These are phyloP conservation scores for Fusarium sp. DNA, from an alignment of 2,329 filamentous ascomycete species.

Conservation along the genomic window DNA sequence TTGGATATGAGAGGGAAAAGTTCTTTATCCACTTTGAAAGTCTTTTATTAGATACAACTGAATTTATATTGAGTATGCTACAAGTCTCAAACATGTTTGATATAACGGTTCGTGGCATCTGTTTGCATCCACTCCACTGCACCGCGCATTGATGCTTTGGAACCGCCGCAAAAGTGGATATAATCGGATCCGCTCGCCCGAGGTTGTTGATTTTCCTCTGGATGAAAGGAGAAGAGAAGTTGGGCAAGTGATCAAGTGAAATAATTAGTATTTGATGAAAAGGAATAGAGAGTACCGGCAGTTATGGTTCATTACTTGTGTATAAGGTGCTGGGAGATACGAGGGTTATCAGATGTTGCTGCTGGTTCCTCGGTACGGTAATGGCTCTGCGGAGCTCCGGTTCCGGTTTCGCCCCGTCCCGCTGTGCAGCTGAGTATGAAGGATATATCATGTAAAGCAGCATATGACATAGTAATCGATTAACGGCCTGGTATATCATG, in stretches of 20 bases:
- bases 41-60: no score
- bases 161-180: constrained; percentile 35
- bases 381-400: constrained; percentile 21
- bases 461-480: no score
- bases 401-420: constrained; percentile 12
- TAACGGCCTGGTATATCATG: no score
- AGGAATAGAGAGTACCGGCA: accelerated
- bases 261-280: background rate
- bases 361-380: constrained; percentile 33
- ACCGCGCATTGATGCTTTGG: constrained; percentile 20
- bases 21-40: no score
- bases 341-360: constrained; percentile 27
- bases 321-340: constrained; percentile 6
- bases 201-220: constrained; percentile 11
- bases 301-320: background rate
- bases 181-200: constrained; percentile 38
- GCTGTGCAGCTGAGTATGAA: no score
- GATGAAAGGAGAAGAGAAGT: constrained; percentile 1
- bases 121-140: constrained; percentile 30
- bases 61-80: background rate
- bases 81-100: background rate
- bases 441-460: no score
- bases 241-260: background rate
- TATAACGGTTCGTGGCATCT: background rate
- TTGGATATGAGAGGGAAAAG: no score